A percentile compares a stretch with the other conserved stretches of the same genome.
These are phyloP conservation scores for Nitzschia palea DNA, from an alignment of 108 stramenopile genomes.

Conservation along the genomic window DNA sequence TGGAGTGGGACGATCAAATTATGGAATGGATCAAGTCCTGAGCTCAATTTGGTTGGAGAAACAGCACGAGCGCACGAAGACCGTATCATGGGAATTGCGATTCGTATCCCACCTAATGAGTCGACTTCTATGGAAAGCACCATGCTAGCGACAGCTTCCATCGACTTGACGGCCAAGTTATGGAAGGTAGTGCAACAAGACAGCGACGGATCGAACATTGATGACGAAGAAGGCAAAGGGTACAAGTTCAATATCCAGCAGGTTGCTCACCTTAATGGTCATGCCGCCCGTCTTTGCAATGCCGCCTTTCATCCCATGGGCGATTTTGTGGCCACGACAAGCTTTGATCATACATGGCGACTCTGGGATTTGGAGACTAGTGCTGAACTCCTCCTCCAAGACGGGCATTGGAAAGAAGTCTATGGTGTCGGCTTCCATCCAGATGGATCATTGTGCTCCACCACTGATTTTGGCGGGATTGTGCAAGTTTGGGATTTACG, in stretches of 20 bases:
- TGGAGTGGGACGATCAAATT: conserved; percentile 90
- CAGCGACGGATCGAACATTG: conserved; percentile 18
- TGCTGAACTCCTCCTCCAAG: conserved; percentile 89
- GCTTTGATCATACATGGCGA: conserved; percentile 97
- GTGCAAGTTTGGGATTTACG: conserved; percentile 96
- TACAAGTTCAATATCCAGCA: conserved; percentile 46
- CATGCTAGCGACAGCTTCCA: conserved; percentile 76
- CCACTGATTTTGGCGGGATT: conserved; percentile 94
- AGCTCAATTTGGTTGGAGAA: conserved; percentile 63
- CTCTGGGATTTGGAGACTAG: conserved; percentile 97
- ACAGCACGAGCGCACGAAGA: conserved; percentile 78
- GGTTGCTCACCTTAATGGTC: conserved; percentile 80
- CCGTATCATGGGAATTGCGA: conserved; percentile 76
- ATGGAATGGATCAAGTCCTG: conserved; percentile 83
- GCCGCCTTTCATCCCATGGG: conserved; percentile 94
- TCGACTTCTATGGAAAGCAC: not conserved
- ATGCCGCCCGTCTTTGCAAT: conserved; percentile 86
- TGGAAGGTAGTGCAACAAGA: conserved; percentile 55
- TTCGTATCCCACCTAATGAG: not conserved
- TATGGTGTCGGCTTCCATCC: conserved; percentile 95
- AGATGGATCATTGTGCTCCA: conserved; percentile 91
- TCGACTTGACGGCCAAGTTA: conserved; percentile 81
- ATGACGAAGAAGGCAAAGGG: conserved; percentile 25
- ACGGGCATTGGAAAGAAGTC: conserved; percentile 90
- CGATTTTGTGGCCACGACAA: conserved; percentile 86